Conservation (phyloP, 176 grass and related monocot species). For the Lolium rigidum region DNA sequence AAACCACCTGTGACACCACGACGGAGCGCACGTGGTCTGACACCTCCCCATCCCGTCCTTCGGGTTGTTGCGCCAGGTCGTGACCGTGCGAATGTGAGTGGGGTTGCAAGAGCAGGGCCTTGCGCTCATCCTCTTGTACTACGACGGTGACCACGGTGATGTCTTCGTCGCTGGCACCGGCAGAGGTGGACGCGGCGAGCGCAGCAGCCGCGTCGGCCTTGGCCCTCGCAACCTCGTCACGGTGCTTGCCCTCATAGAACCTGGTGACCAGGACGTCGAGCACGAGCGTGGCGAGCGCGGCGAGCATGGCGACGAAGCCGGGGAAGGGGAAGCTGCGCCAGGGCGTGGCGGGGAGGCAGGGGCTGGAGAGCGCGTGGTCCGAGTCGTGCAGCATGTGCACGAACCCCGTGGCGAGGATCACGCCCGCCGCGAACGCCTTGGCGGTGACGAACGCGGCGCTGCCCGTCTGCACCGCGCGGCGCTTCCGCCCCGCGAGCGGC, state of each 20-base stretch:
- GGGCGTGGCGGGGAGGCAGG: conserved; percentile 54
- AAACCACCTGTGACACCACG: conserved; percentile 83
- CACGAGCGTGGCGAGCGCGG: conserved; percentile 74
- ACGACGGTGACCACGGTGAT: conserved; percentile 40
- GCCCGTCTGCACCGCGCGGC: conserved; percentile 58
- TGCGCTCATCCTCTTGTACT: conserved; percentile 29
- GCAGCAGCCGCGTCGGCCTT: conserved; percentile 54
- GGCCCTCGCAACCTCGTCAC: conserved; percentile 45
- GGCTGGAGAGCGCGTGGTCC: conserved; percentile 53
- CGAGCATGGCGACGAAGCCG: conserved; percentile 80
- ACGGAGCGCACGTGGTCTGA: conserved; percentile 64
- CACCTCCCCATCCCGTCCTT: conserved; percentile 41
- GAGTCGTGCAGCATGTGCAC: conserved; percentile 86
- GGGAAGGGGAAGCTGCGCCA: conserved; percentile 77
- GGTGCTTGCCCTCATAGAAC: conserved; percentile 76
- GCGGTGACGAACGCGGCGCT: conserved; percentile 51
- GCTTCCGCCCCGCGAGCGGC: conserved; percentile 65
- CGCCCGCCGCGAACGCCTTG: conserved; percentile 78
- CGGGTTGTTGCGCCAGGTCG: conserved; percentile 28
- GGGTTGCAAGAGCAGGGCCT: conserved; percentile 41
- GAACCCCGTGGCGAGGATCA: conserved; percentile 87
- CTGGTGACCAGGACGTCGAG: conserved; percentile 72
- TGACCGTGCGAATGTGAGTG: conserved; percentile 25
- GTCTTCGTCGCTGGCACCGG: conserved; percentile 47
- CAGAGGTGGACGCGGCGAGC: conserved; percentile 41